Evolutionary conservation across 768 basidiomycete species (phyloP).

Genomic region (Trametes gibbosa): DNA sequence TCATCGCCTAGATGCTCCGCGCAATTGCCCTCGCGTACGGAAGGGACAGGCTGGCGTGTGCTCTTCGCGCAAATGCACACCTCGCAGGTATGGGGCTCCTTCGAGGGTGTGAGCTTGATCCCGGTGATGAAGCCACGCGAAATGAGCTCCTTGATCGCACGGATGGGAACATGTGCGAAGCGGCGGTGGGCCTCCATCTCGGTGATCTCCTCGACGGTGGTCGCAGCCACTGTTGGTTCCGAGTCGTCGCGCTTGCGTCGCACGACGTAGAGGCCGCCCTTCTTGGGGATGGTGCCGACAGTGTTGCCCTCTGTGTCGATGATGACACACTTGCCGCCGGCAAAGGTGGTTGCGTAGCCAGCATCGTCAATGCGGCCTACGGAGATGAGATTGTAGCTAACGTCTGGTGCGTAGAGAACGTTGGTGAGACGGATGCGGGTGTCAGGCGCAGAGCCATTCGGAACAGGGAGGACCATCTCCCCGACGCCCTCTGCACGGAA

Average conservation of each 20-base stretch:
- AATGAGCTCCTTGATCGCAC: slow-evolving; percentile 26
- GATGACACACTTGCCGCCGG: slow-evolving; percentile 17
- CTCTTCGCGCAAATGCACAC: slow-evolving; percentile 44
- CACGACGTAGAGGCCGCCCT: slow-evolving; percentile 6
- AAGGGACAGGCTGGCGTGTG: slow-evolving; percentile 32
- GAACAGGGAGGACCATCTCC: slow-evolving; percentile 22
- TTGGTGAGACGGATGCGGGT: slow-evolving; percentile 2
- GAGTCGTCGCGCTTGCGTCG: neutral
- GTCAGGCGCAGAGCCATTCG: slow-evolving; percentile 16
- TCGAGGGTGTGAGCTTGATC: slow-evolving; percentile 29
- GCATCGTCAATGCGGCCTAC: slow-evolving; percentile 16
- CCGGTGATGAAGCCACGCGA: slow-evolving; percentile 32
- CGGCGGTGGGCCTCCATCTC: slow-evolving; percentile 30
- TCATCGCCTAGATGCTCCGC: slow-evolving; percentile 34
- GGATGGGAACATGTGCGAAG: slow-evolving; percentile 35
- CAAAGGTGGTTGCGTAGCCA: slow-evolving; percentile 13
- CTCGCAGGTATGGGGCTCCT: too few species aligned
- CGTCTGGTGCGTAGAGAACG: too few species aligned
- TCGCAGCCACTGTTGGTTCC: neutral
- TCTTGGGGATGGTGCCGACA: neutral
- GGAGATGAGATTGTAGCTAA: too few species aligned
- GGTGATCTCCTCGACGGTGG: slow-evolving; percentile 7
- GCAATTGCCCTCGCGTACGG: neutral
- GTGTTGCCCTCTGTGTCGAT: neutral
- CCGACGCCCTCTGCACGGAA: slow-evolving; percentile 26